A percentile compares a stretch with the other conserved stretches of the same genome.
Evolutionary conservation across 495 filamentous ascomycete genomes (phyloP).

Genomic region (Penicillium mononematosum): DNA sequence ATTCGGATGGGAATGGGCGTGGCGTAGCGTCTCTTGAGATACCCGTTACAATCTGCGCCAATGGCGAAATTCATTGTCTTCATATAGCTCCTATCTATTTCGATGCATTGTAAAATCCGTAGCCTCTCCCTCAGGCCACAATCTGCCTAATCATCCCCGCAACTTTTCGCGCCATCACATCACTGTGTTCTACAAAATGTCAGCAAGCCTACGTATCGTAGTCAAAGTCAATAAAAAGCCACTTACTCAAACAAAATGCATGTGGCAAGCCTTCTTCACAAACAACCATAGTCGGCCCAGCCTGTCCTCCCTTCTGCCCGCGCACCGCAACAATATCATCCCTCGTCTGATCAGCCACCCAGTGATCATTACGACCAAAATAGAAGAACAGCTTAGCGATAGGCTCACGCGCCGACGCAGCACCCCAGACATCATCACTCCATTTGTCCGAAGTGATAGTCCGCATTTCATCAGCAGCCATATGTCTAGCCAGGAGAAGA

Average conservation of each 20-base stretch:
- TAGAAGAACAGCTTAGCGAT: constrained; percentile 69
- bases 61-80: constrained; percentile 5
- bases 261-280: constrained; percentile 73
- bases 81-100: neutral
- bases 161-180: constrained; percentile 65
- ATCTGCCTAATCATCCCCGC: constrained; percentile 61
- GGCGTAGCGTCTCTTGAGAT: constrained; percentile 32
- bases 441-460: constrained; percentile 74
- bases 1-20: constrained; percentile 9
- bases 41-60: constrained; percentile 24
- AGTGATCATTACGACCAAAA: constrained; percentile 74
- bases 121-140: constrained; percentile 5
- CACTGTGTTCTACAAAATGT: constrained; percentile 53
- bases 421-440: constrained; percentile 79
- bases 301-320: constrained; percentile 34
- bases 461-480: constrained; percentile 74
- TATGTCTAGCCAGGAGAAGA: constrained; percentile 39
- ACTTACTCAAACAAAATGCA: constrained; percentile 75
- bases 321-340: constrained; percentile 67
- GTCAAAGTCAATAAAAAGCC: constrained; percentile 1
- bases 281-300: constrained; percentile 65
- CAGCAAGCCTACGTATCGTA: constrained; percentile 6
- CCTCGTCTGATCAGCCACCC: constrained; percentile 75
- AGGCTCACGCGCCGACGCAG: constrained; percentile 42
- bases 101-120: neutral